These are phyloP conservation scores for Aspergillus flavus DNA, from an alignment of 2,329 filamentous ascomycete genomes.

Conservation along the genomic window DNA sequence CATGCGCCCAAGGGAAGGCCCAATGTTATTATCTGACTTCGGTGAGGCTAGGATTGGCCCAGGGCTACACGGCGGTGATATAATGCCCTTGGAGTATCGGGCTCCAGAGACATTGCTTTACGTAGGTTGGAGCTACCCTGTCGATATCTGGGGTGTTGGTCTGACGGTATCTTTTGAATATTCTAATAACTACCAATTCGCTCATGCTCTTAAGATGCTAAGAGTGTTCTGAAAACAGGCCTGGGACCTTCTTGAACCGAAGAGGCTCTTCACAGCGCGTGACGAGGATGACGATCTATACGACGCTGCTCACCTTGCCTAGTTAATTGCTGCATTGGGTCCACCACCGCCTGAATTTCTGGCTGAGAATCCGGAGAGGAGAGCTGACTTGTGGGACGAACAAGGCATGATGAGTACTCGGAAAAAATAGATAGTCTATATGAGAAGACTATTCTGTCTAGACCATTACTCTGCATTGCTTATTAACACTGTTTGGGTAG, in stretches of 20 bases:
- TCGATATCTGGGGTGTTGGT: constrained; percentile 39
- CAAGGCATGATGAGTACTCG: constrained; percentile 28
- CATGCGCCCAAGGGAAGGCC: constrained; percentile 31
- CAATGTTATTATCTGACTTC: constrained; percentile 34
- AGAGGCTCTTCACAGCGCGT: constrained; percentile 43
- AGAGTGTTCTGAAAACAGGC: constrained; percentile 30
- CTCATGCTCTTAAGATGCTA: background rate
- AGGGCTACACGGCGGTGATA: constrained; percentile 26
- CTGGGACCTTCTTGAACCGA: constrained; percentile 51
- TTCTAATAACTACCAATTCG: fast-evolving
- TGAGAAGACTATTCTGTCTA: background rate
- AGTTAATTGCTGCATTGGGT: constrained; percentile 48
- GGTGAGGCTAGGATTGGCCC: constrained; percentile 33
- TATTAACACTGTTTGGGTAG: constrained; percentile 16
- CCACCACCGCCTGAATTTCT: constrained; percentile 42
- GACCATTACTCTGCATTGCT: too few species aligned
- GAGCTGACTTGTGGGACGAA: constrained; percentile 41
- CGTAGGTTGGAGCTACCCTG: constrained; percentile 33
- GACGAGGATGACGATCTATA: constrained; percentile 42
- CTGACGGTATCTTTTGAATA: constrained; percentile 28
- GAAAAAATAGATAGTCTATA: background rate
- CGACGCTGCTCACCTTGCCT: constrained; percentile 47
- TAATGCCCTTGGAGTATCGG: constrained; percentile 33
- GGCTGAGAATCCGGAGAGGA: constrained; percentile 26
- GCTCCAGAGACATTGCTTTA: constrained; percentile 35